A percentile compares a stretch with the other conserved stretches of the same genome.
phyloP scores from a whole-genome alignment of 768 basidiomycete species.

The Hygrophoropsis aurantiaca region DNA sequence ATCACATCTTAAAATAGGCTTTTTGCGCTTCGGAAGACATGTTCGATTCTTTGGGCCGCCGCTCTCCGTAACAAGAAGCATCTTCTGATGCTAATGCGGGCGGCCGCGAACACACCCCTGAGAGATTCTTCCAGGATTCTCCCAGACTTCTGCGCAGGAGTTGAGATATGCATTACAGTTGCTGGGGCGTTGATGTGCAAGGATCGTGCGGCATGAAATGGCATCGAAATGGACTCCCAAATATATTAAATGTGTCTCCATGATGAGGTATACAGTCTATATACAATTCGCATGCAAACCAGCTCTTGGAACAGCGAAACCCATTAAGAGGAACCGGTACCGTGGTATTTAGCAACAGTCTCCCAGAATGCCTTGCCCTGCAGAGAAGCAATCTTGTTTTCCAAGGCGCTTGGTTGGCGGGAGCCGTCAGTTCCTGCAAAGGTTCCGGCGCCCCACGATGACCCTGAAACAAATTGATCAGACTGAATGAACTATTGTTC shows the following conservation, averaged over 20 bases:
- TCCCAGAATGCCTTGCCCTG: slow-evolving; percentile 62
- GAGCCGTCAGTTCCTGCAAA: slow-evolving; percentile 53
- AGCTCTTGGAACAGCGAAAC: too few species aligned
- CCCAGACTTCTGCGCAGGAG: too few species aligned
- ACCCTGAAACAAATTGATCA: slow-evolving; percentile 40
- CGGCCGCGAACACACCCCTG: not conserved
- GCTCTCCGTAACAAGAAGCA: not conserved
- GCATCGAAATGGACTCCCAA: too few species aligned
- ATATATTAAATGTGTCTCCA: too few species aligned
- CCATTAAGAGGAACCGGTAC: not conserved
- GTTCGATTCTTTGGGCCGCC: slow-evolving; percentile 1
- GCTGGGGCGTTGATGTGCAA: too few species aligned
- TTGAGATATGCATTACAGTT: too few species aligned
- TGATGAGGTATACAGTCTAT: not conserved
- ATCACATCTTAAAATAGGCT: not conserved
- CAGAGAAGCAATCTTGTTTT: slow-evolving; percentile 54
- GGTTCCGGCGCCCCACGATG: slow-evolving; percentile 82
- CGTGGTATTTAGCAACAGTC: slow-evolving; percentile 37
- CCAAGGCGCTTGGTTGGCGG: slow-evolving; percentile 58
- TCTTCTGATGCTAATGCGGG: not conserved
- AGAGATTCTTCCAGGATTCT: too few species aligned
- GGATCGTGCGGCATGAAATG: too few species aligned
- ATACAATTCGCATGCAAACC: not conserved
- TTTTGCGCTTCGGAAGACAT: not conserved
- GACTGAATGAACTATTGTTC: too few species aligned